Base-by-base conservation (phyloP, 2,329 filamentous ascomycete genomes). In the Colletotrichum trifolii region DNA sequence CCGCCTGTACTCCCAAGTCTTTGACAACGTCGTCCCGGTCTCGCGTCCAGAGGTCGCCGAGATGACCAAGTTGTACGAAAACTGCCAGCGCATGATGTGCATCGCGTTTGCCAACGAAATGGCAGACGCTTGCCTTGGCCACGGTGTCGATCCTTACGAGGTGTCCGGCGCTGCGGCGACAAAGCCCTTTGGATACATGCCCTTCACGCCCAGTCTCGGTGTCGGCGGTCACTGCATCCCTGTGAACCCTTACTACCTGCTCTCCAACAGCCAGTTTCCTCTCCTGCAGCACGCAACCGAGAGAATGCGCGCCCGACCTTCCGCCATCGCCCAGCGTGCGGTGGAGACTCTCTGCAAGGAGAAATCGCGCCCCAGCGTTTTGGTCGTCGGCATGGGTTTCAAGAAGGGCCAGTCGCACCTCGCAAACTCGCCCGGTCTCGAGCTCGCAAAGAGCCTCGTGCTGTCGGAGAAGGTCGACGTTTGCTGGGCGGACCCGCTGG, bases 21-120 rank as follows among this genome's bases (percentile, higher is more conserved):
- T 85, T 66, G 75, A 84, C 54, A 71, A 73, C 0, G 75, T 86
- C 6, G 76, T 86, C 7, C 77, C 80, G 0, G 83, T 86, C 36
- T 83, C 82, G 10, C 74, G 73, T 36, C 83, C 84, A 2, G 85
- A 87, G 69, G 83, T 85, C 1, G 85, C 85, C 2, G 85, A 87
- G 72, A 86, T 87, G 82, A 83, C 80, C 67, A 87, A 87, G 73
- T 74, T 87, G 11, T 87, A 85, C 69, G 84, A 87, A 65, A 87
- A 87, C 70, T 87, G 85, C 69, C 83, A 86, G 70, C 78, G 84
- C 2, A 86, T 85, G 81, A 74, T 87, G 11, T 79, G 78, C 69
- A 84, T 85, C 39, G 83, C 84, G 0, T 87, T 83, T 60, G 83
- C 79, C 60, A 86, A 86, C 68, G 84, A 87, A 66, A 85, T 87